These are phyloP conservation scores for Spathaspora hagerdaliae DNA, from an alignment of 805 yeast species.

Conservation along the genomic window DNA sequence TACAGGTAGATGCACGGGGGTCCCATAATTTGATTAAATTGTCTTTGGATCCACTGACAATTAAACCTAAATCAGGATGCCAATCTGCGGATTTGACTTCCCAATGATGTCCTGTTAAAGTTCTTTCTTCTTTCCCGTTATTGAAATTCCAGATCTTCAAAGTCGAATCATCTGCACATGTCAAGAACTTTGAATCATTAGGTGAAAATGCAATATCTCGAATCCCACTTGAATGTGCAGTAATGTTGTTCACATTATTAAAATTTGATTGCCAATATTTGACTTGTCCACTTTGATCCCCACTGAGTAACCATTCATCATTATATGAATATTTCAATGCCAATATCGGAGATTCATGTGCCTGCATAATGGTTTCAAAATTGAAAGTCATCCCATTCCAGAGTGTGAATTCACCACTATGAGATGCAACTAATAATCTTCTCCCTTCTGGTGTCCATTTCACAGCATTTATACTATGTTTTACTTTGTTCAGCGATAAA, in stretches of 20 bases:
- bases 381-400: conserved; percentile 97
- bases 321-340: conserved; percentile 78
- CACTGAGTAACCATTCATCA: conserved; percentile 92
- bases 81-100: conserved; percentile 96
- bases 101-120: conserved; percentile 94
- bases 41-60: conserved; percentile 94
- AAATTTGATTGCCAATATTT: conserved; percentile 98
- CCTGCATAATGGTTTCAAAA: conserved; percentile 97
- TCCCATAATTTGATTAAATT: conserved; percentile 94
- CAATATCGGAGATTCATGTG: conserved; percentile 88
- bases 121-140: conserved; percentile 77
- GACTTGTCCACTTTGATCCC: conserved; percentile 86
- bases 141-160: conserved; percentile 94
- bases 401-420: conserved; percentile 91
- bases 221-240: conserved; percentile 75
- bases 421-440: conserved; percentile 81
- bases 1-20: conserved; percentile 73
- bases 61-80: conserved; percentile 85
- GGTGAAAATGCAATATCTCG: conserved; percentile 89
- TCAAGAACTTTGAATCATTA: conserved; percentile 85
- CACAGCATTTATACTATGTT: conserved; percentile 86
- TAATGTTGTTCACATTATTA: conserved; percentile 82
- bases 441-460: conserved; percentile 97
- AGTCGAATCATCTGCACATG: conserved; percentile 88
- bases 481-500: conserved; percentile 83